Percentiles rank a stretch among this genome's conserved stretches.
phyloP scores from a whole-genome alignment of 805 yeast species.

The Barnettozyma vustinii region DNA sequence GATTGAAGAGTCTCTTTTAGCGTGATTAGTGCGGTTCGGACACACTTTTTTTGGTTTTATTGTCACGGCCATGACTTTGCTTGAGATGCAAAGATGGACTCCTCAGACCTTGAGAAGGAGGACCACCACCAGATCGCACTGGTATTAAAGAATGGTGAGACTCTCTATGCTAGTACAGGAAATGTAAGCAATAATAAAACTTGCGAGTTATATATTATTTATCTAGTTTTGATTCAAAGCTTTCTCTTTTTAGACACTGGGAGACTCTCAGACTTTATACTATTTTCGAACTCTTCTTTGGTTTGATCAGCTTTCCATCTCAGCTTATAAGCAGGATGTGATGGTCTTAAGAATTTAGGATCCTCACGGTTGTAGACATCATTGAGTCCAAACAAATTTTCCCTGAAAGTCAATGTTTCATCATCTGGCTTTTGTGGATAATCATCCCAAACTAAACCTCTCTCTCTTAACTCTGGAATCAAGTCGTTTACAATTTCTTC shows the following conservation, averaged over 20 bases:
- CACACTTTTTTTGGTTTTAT: neutral
- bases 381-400: conserved; percentile 1
- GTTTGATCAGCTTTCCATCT: conserved; percentile 33
- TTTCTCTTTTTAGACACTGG: neutral
- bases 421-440: conserved; percentile 19
- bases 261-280: neutral
- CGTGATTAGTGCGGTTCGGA: neutral
- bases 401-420: conserved; percentile 39
- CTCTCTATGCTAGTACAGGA: neutral
- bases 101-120: neutral
- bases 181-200: neutral
- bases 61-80: neutral
- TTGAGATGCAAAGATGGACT: neutral
- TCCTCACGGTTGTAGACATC: neutral
- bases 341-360: conserved; percentile 6
- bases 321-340: conserved; percentile 11
- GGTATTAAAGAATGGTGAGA: neutral
- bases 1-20: neutral
- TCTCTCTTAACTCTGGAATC: conserved; percentile 32
- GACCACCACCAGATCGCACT: neutral
- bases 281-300: conserved; percentile 38
- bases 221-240: neutral
- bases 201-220: neutral
- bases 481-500: conserved; percentile 33
- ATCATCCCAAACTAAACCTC: conserved; percentile 33